Evolutionary conservation across 768 basidiomycete genomes (phyloP), one percentile per base, ranked within the genome.

Genomic region (Auricularia sp.): DNA sequence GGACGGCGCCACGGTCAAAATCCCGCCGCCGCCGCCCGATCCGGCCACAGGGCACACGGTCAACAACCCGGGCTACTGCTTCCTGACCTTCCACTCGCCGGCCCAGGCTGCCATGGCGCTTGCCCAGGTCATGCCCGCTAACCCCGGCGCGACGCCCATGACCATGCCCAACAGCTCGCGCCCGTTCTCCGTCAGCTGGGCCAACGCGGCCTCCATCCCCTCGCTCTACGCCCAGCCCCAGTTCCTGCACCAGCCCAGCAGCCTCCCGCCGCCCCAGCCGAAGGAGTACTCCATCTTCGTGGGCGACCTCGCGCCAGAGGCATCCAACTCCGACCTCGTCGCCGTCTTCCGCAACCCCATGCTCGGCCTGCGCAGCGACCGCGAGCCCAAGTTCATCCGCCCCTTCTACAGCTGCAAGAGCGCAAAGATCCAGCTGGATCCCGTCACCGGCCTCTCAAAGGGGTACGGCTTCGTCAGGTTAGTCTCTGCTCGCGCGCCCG

Each of bases 281-380:
- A 92, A 88, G 74, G 94, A 96, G 76, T 95, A 89, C 73, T 92
- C 90, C 75, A 92, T 97, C 64, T 97, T 97, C 70, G 94, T 96
- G 2, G 94, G 94, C 54, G 94, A 97, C 75, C 82, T 97, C 54
- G 92, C 92, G 2, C 89, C 93, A 10, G 93, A 94, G 76, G 92
- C 92, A 5, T 92, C 91, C 69, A 94, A 96, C 76, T 90, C 90
- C n/a, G 94, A 97, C 74, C 79, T 96, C n/a, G 92, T 96, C 62
- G 90, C 90, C 33, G 89, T 94, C 69, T 92, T 94, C 76, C 87
- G 92, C 71, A 92, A 94, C 74, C 92, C 92, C 0, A 88, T 92
- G 2, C 82, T 92, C 14, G 91, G 91, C 54, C 81, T 93, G 63
- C 83, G 91, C 65, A 89, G 88, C 71, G 91, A 94, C 72, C 82